Conservation (phyloP, 1,139 yeast species). For the Saccharomyces hybrid region DNA sequence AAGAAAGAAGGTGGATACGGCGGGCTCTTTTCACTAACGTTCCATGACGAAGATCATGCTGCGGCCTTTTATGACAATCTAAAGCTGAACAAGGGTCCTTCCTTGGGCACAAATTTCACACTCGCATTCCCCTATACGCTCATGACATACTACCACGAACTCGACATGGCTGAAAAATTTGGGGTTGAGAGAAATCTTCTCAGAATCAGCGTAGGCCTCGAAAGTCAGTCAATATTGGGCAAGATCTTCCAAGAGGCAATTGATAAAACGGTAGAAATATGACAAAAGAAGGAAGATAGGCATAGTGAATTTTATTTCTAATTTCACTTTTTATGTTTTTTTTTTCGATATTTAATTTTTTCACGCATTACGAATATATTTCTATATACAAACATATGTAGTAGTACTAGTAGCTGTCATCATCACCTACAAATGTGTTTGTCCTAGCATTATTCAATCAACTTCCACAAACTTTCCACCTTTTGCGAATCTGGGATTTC, state of each 20-base stretch:
- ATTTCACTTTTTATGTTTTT: not conserved
- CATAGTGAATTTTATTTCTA: not conserved
- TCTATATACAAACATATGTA: slow-evolving; percentile 3
- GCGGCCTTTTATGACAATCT: slow-evolving; percentile 67
- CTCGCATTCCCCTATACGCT: slow-evolving; percentile 88
- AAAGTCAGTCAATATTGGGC: slow-evolving; percentile 37
- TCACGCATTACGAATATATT: slow-evolving; percentile 1
- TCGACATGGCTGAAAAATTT: slow-evolving; percentile 76
- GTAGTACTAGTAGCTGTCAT: not conserved
- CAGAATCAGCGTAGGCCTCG: slow-evolving; percentile 80
- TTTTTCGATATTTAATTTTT: not conserved
- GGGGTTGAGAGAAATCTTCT: slow-evolving; percentile 79
- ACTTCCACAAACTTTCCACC: slow-evolving; percentile 44
- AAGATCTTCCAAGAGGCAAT: slow-evolving; percentile 45
- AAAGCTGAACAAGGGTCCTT: slow-evolving; percentile 82
- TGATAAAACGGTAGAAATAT: slow-evolving; percentile 25
- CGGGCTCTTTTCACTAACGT: slow-evolving; percentile 74
- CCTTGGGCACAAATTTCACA: slow-evolving; percentile 89
- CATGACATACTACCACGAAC: slow-evolving; percentile 78
- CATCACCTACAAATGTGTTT: not conserved
- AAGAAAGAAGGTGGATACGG: slow-evolving; percentile 84
- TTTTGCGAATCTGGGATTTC: slow-evolving; percentile 61
- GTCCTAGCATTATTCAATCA: slow-evolving; percentile 5
- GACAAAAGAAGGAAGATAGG: not conserved
- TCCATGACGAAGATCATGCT: slow-evolving; percentile 61